These are phyloP conservation scores for Pelomyxa schiedti DNA, from an alignment of 78 protist species.

Conservation along the genomic window DNA sequence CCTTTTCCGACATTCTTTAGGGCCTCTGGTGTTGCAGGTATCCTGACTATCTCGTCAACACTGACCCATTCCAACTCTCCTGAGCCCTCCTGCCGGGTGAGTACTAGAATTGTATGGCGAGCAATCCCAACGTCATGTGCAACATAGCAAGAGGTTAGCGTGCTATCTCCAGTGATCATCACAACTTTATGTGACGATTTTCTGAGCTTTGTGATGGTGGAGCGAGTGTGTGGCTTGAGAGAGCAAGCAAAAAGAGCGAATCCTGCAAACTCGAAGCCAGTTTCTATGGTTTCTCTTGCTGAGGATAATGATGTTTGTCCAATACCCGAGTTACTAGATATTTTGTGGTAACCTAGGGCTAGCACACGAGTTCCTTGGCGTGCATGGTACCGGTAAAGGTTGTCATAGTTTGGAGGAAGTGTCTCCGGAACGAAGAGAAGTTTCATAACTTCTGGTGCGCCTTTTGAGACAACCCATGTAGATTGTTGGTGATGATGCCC, in stretches of 20 bases:
- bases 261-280: conserved; percentile 79
- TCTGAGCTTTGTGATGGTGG: conserved; percentile 26
- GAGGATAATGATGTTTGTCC: conserved; percentile 9
- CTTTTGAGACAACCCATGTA: conserved; percentile 52
- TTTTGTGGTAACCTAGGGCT: conserved; percentile 59
- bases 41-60: not conserved
- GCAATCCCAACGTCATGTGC: conserved; percentile 63
- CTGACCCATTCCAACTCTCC: not conserved
- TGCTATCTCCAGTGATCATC: conserved; percentile 98
- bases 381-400: not conserved
- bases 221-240: conserved; percentile 58
- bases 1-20: not conserved
- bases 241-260: conserved; percentile 75
- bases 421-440: not conserved
- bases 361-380: conserved; percentile 74
- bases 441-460: conserved; percentile 84
- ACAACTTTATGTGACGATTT: conserved; percentile 60
- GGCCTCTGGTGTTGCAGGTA: not conserved
- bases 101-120: not conserved
- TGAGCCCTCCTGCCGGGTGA: not conserved
- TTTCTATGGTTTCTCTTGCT: conserved; percentile 54
- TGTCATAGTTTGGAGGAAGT: conserved; percentile 44
- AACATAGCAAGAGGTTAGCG: conserved; percentile 88
- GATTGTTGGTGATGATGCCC: not conserved
- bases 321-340: not conserved